Percentiles rank a stretch among this genome's conserved stretches.
phyloP scores from a whole-genome alignment of 257 asterid genomes.

The Anisodus tanguticus region DNA sequence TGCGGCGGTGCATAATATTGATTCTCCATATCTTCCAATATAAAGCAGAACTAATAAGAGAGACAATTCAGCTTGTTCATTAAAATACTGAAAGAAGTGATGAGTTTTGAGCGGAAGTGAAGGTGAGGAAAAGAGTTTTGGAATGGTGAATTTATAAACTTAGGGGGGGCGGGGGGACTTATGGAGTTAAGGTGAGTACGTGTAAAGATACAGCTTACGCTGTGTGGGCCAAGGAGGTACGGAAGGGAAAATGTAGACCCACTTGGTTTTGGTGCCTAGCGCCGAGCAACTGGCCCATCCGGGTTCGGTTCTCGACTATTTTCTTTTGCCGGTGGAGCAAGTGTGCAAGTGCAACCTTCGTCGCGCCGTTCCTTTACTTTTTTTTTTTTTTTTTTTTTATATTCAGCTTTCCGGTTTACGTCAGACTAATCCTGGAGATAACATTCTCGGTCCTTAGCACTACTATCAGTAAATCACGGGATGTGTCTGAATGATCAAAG shows the following conservation, averaged over 20 bases:
- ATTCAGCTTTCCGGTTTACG: no score
- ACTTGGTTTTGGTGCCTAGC: no score
- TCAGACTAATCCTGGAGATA: no score
- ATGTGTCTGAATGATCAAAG: no score
- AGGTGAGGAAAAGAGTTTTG: neutral
- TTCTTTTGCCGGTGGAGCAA: neutral
- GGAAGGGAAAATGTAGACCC: slow-evolving; percentile 38
- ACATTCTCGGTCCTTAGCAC: no score
- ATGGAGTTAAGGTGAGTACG: slow-evolving; percentile 33
- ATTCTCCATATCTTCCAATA: slow-evolving; percentile 52
- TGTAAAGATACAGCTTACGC: slow-evolving; percentile 48
- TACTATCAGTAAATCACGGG: no score
- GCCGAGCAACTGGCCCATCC: neutral
- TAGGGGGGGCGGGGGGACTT: no score
- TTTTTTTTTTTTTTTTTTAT: no score
- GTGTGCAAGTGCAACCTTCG: neutral
- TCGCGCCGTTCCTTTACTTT: neutral
- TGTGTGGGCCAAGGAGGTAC: slow-evolving; percentile 51
- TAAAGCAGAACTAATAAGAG: neutral
- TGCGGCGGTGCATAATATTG: slow-evolving; percentile 54
- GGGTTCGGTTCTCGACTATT: neutral
- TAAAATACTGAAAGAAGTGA: neutral
- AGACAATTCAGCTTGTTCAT: neutral
- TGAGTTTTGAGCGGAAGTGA: neutral
- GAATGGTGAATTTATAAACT: slow-evolving; percentile 50